These are phyloP conservation scores for Sarocladium kiliense DNA, from an alignment of 2,329 filamentous ascomycete genomes.

Conservation along the genomic window DNA sequence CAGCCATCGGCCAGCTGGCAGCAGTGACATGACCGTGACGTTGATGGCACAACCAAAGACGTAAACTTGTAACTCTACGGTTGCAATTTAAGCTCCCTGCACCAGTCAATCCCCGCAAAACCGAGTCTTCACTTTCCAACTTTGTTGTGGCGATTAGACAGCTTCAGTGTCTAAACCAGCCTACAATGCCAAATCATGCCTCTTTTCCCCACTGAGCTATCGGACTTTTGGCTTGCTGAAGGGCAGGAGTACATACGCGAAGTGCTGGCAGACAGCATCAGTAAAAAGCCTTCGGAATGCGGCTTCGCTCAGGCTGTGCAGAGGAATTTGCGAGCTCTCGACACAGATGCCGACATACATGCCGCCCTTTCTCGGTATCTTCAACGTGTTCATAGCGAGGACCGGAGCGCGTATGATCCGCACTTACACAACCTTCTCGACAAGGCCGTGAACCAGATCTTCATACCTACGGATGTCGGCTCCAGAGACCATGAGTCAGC, in stretches of 20 bases:
- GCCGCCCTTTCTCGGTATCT: conserved; percentile 16
- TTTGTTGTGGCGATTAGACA: no score
- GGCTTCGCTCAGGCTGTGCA: conserved; percentile 28
- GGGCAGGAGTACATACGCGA: conserved; percentile 19
- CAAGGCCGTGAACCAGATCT: conserved; percentile 20
- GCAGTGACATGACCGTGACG: no score
- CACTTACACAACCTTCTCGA: conserved; percentile 24
- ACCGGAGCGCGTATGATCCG: conserved; percentile 15
- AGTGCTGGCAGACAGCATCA: conserved; percentile 18
- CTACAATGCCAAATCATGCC: conserved; percentile 24
- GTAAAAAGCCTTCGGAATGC: conserved; percentile 19
- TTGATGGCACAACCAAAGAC: no score
- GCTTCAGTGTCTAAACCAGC: no score
- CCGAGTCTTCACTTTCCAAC: no score
- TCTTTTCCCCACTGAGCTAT: conserved; percentile 23
- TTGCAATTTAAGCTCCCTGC: no score
- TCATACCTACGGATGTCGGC: conserved; percentile 20
- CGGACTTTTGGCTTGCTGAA: conserved; percentile 27
- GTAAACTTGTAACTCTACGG: no score
- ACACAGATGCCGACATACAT: conserved; percentile 19
- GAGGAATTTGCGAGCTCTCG: conserved; percentile 24
- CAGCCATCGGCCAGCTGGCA: no score
- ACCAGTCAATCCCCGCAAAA: no score
- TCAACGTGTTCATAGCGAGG: conserved; percentile 13
- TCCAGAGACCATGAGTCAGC: conserved; percentile 20